Evolutionary conservation across 495 filamentous ascomycete genomes (phyloP).

Genomic region (Extremus antarcticus): DNA sequence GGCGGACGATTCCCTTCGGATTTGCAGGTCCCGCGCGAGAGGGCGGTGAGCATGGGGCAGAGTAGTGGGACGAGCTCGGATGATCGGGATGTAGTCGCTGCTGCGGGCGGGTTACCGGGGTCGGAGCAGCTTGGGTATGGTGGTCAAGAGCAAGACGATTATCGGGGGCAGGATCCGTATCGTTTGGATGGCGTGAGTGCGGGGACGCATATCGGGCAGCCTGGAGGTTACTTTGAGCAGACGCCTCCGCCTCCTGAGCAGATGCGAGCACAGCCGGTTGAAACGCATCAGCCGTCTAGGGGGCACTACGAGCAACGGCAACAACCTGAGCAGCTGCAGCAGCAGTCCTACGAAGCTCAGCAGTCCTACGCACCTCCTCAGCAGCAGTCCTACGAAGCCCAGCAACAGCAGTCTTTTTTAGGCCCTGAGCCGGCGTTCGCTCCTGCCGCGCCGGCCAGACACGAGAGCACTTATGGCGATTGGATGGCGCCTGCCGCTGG

Average conservation of each 20-base stretch:
- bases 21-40: conserved; percentile 59
- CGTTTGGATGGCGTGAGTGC: conserved; percentile 10
- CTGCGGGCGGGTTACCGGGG: conserved; percentile 33
- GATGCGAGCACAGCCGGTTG: conserved; percentile 2
- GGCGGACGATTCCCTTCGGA: conserved; percentile 74
- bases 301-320: conserved; percentile 1
- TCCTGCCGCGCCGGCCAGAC: background rate
- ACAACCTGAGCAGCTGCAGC: no score
- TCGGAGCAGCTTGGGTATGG: no score
- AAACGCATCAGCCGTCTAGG: background rate
- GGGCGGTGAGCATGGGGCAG: background rate
- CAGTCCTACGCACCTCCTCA: background rate
- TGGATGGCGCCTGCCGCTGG: conserved; percentile 32
- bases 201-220: background rate
- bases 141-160: conserved; percentile 7
- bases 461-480: conserved; percentile 29
- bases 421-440: conserved; percentile 7
- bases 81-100: conserved; percentile 47
- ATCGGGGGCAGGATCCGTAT: conserved; percentile 9
- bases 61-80: conserved; percentile 46
- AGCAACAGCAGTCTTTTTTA: conserved; percentile 19
- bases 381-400: no score
- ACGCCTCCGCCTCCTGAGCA: no score
- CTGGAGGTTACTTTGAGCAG: no score
- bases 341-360: no score